Evolutionary conservation across 1,139 yeast species (phyloP), one percentile per base, ranked within the genome.

Genomic region (Yamadazyma spencermartinsiae): DNA sequence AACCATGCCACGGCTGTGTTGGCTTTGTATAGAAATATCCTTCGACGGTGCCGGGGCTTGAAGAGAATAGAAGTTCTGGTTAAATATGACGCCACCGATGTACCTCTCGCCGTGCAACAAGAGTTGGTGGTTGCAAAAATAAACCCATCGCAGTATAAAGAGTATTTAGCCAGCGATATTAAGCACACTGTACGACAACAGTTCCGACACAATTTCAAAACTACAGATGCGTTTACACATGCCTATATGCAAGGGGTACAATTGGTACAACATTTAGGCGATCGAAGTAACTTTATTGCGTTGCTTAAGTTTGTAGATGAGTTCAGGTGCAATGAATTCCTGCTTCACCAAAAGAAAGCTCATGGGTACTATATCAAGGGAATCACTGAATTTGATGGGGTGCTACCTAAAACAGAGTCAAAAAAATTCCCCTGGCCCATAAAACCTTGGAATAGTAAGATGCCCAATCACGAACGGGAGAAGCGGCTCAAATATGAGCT

Each of bases 1-100:
- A 33, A 35, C 27, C 56, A 51, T 37, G 36, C 19, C 11, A 23
- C 33, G 20, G 48, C 52, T n/a, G 33, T 51, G 16, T 31, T 45
- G 20, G 41, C 56, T 5, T 39, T 61, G 34, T 62, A 59, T 38
- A 43, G 54, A 39, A 37, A 42, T 7, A 42, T 63, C 13, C 37
- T 62, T 19, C 54, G 65, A 34, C 40, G 42, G 12, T 15, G 44
- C 9, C 33, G 21, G n/a, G 42, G 34, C 23, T 23, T 51, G n/a
- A 34, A 31, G 23, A 27, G 16, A 10, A 18, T 11, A 3, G n/a
- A 15, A 14, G n/a, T 33, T n/a, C 33, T 39, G 3, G 17, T 9
- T 34, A 35, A 3, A 28, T n/a, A n/a, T n/a, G n/a, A n/a, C n/a
- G n/a, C n/a, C n/a, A n/a, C n/a, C n/a, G n/a, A 21, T 3, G 12